Evolutionary conservation across 306 rosid genomes (phyloP).

Genomic region (Elaeagnus macrophylla): DNA sequence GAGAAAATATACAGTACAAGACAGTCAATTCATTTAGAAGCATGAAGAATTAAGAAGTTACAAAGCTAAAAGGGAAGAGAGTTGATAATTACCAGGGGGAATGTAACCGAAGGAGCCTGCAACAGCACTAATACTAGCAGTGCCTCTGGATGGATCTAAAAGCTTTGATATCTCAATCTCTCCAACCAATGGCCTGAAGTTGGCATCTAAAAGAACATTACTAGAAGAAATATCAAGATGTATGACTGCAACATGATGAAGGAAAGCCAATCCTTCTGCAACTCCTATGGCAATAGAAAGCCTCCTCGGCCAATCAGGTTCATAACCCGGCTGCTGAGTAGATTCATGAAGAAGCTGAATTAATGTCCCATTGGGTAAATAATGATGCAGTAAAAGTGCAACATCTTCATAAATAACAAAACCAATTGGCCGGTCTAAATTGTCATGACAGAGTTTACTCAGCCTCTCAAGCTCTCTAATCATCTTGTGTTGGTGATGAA

Average conservation of each 20-base stretch:
- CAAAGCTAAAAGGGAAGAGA: background rate
- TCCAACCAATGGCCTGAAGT: slow-evolving; percentile 75
- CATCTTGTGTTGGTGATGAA: slow-evolving; percentile 96
- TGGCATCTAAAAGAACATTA: slow-evolving; percentile 77
- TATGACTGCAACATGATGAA: slow-evolving; percentile 85
- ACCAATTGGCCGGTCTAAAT: slow-evolving; percentile 79
- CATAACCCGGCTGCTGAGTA: slow-evolving; percentile 55
- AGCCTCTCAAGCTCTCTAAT: slow-evolving; percentile 93
- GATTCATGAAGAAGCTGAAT: slow-evolving; percentile 88
- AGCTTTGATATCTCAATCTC: slow-evolving; percentile 98
- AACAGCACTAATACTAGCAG: slow-evolving; percentile 95
- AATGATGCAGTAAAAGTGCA: slow-evolving; percentile 84
- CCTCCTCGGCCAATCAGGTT: slow-evolving; percentile 90
- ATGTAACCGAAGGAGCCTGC: slow-evolving; percentile 99
- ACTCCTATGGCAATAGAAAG: slow-evolving; percentile 80
- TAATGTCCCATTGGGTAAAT: slow-evolving; percentile 75
- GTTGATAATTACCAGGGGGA: slow-evolving; percentile 68
- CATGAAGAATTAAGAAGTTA: background rate
- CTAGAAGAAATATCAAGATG: slow-evolving; percentile 93
- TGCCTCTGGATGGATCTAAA: slow-evolving; percentile 88
- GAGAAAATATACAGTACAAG: background rate
- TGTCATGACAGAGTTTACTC: slow-evolving; percentile 77
- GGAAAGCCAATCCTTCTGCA: slow-evolving; percentile 93
- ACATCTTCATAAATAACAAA: slow-evolving; percentile 92
- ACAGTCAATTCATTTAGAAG: background rate